These are phyloP conservation scores for Phaeomoniella chlamydospora DNA, from an alignment of 2,329 filamentous ascomycete species.

Conservation along the genomic window DNA sequence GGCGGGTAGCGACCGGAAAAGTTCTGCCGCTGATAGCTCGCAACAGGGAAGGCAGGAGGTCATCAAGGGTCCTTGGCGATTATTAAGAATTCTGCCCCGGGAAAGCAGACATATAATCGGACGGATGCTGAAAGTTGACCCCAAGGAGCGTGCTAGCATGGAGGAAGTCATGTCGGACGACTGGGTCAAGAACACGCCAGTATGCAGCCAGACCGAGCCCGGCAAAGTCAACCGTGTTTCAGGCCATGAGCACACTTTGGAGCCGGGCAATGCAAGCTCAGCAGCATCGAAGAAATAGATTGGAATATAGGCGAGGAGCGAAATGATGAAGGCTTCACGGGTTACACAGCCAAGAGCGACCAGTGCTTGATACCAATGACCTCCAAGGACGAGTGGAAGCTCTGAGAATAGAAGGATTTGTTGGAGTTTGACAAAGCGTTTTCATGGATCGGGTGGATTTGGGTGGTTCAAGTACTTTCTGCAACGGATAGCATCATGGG, in stretches of 20 bases:
- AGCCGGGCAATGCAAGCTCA: conserved; percentile 38
- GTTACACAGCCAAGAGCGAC: too few species aligned
- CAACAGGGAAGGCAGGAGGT: conserved; percentile 50
- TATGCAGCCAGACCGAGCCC: conserved; percentile 66
- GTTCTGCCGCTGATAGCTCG: conserved; percentile 5
- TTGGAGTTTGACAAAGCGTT: too few species aligned
- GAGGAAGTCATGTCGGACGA: conserved; percentile 74
- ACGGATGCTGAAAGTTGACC: conserved; percentile 82
- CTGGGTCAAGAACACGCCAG: conserved; percentile 75
- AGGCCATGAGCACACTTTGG: conserved; percentile 73
- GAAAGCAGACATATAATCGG: conserved; percentile 84
- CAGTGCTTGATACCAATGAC: too few species aligned
- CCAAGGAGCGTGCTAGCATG: conserved; percentile 68
- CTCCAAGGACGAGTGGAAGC: too few species aligned
- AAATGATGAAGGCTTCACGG: too few species aligned
- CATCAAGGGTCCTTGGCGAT: conserved; percentile 83
- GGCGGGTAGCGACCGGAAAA: neutral
- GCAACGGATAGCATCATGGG: too few species aligned
- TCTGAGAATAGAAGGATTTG: too few species aligned
- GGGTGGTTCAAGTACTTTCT: too few species aligned
- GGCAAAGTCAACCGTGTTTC: conserved; percentile 58
- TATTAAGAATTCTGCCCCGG: conserved; percentile 72
- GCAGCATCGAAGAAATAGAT: conserved; percentile 21
- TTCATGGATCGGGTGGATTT: too few species aligned
- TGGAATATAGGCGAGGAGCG: too few species aligned